phyloP scores from a whole-genome alignment of 371 early-diverging fungal genomes.

The Mucor racemosus region DNA sequence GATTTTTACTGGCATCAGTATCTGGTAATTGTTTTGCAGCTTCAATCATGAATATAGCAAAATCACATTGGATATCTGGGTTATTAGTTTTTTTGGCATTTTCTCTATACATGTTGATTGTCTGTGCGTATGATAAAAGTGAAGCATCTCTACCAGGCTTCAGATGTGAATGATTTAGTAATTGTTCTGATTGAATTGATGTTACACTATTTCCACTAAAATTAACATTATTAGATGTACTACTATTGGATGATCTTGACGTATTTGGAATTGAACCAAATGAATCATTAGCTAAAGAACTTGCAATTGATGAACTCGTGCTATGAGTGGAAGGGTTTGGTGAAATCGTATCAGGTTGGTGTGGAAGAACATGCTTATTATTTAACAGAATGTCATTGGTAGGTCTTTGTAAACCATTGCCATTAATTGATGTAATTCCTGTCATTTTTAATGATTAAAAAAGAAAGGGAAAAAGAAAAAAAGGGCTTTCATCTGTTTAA shows the following conservation, averaged over 20 bases:
- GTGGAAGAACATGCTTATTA: not conserved
- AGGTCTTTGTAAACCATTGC: constrained; percentile 8
- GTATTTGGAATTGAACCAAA: constrained; percentile 20
- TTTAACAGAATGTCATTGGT: constrained; percentile 15
- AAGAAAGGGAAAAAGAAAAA: constrained; percentile 11
- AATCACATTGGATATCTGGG: constrained; percentile 75
- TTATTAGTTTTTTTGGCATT: constrained; percentile 80
- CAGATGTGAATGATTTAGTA: constrained; percentile 63
- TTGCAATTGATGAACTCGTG: constrained; percentile 23
- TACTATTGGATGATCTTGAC: constrained; percentile 35
- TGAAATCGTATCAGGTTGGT: constrained; percentile 22
- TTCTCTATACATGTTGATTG: constrained; percentile 76
- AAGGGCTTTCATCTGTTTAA: not conserved
- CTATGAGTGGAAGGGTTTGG: constrained; percentile 31
- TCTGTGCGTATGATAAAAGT: constrained; percentile 64
- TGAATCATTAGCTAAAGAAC: constrained; percentile 13
- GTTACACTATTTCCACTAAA: constrained; percentile 16
- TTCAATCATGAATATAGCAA: constrained; percentile 74
- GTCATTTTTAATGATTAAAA: constrained; percentile 15
- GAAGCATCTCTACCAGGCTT: constrained; percentile 66
- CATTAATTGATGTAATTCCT: constrained; percentile 26
- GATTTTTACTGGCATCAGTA: not conserved
- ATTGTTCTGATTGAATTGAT: constrained; percentile 17
- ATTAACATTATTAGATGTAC: constrained; percentile 37
- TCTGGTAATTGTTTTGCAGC: constrained; percentile 53